Conservation (phyloP, 352 stramenopile species). For the Phytophthora pisi region DNA sequence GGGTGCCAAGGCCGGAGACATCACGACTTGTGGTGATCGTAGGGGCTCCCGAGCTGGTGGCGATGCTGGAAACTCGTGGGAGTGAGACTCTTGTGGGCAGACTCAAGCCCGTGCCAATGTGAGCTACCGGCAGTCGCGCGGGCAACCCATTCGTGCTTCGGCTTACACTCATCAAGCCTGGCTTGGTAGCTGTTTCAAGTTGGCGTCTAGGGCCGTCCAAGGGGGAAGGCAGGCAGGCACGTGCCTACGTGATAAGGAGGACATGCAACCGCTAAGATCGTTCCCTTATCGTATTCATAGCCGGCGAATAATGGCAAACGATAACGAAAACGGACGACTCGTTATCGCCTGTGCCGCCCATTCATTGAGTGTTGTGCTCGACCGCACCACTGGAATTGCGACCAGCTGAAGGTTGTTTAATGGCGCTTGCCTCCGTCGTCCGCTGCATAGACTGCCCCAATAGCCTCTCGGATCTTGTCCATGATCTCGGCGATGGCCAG, state of each 20-base stretch:
- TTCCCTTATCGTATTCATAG: slow-evolving; percentile 7
- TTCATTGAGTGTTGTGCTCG: background rate
- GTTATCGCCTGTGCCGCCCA: background rate
- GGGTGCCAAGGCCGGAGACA: background rate
- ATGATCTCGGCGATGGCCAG: slow-evolving; percentile 70
- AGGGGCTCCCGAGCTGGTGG: background rate
- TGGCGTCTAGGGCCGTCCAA: background rate
- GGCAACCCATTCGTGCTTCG: background rate
- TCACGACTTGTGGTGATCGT: slow-evolving; percentile 2
- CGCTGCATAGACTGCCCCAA: slow-evolving; percentile 64
- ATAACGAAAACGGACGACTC: slow-evolving; percentile 4
- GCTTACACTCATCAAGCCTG: background rate
- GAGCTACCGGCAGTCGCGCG: background rate
- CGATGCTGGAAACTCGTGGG: background rate
- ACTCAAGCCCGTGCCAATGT: background rate
- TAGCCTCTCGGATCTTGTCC: slow-evolving; percentile 66
- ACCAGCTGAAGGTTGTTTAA: background rate
- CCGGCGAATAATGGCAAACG: background rate
- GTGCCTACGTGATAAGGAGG: slow-evolving; percentile 2
- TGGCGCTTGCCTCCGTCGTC: slow-evolving; percentile 17
- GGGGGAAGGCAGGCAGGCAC: slow-evolving; percentile 1
- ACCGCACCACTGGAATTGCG: slow-evolving; percentile 6
- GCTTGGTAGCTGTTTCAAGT: background rate
- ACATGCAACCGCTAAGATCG: slow-evolving; percentile 6
- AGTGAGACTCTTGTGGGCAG: background rate